These are phyloP conservation scores for Candida anutae DNA, from an alignment of 1,139 yeast genomes.

Conservation along the genomic window DNA sequence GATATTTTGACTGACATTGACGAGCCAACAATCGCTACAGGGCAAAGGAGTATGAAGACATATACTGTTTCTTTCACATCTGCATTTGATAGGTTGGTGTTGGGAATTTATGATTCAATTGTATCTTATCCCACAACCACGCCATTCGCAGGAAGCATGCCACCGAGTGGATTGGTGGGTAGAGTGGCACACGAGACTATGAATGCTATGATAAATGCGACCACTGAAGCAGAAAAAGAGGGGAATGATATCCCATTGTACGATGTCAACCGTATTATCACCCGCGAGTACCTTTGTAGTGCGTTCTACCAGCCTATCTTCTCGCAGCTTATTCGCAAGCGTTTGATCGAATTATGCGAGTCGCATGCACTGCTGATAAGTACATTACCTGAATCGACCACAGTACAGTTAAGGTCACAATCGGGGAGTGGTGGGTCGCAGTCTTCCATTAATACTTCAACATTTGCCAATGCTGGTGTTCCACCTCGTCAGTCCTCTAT, in stretches of 20 bases:
- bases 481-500: slow-evolving; percentile 29
- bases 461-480: slow-evolving; percentile 4
- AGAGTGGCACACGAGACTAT: slow-evolving; percentile 38
- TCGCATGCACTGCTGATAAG: slow-evolving; percentile 6
- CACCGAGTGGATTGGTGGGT: slow-evolving; percentile 40
- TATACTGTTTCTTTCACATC: slow-evolving; percentile 31
- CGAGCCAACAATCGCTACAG: slow-evolving; percentile 16
- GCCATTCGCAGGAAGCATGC: slow-evolving; percentile 35
- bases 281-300: slow-evolving; percentile 25
- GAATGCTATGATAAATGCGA: slow-evolving; percentile 16
- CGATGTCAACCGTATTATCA: slow-evolving; percentile 30
- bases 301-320: slow-evolving; percentile 33
- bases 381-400: slow-evolving; percentile 22
- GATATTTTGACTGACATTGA: slow-evolving; percentile 37
- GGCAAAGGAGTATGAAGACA: slow-evolving; percentile 17
- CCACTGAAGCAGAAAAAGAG: slow-evolving; percentile 9
- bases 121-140: slow-evolving; percentile 40
- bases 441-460: slow-evolving; percentile 4
- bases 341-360: slow-evolving; percentile 35
- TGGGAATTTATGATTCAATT: slow-evolving; percentile 28
- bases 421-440: slow-evolving; percentile 9
- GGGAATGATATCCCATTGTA: slow-evolving; percentile 15
- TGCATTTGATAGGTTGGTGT: slow-evolving; percentile 30
- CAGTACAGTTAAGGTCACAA: slow-evolving; percentile 13
- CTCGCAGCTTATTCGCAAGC: slow-evolving; percentile 34